phyloP scores from a whole-genome alignment of 2,329 filamentous ascomycete genomes.

The Xenoacremonium recifei region DNA sequence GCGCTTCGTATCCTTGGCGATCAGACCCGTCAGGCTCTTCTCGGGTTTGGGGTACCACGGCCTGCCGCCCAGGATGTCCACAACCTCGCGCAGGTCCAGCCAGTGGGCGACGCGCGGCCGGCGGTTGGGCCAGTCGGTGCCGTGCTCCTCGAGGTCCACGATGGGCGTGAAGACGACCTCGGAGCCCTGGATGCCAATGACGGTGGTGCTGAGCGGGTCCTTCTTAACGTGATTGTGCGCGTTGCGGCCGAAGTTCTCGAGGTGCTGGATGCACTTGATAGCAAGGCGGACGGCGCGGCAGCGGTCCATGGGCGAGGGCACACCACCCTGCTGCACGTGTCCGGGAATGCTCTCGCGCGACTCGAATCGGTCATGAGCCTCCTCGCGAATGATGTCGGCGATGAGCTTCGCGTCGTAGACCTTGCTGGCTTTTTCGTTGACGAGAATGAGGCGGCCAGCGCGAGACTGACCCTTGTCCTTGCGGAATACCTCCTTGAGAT shows the following conservation, averaged over 20 bases:
- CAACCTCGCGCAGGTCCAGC: constrained; percentile 74
- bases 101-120: constrained; percentile 84
- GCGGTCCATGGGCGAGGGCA: constrained; percentile 93
- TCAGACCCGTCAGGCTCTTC: constrained; percentile 47
- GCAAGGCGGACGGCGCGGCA: constrained; percentile 88
- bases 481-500: constrained; percentile 81
- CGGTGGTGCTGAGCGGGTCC: constrained; percentile 70
- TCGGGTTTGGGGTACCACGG: constrained; percentile 52
- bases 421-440: constrained; percentile 89
- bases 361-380: constrained; percentile 89
- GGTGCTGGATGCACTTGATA: constrained; percentile 89
- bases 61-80: constrained; percentile 80
- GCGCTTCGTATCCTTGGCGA: constrained; percentile 61
- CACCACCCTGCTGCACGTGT: constrained; percentile 91
- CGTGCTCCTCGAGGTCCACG: constrained; percentile 73
- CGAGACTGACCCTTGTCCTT: constrained; percentile 84
- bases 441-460: constrained; percentile 90
- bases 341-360: constrained; percentile 87
- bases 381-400: constrained; percentile 91
- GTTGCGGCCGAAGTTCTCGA: constrained; percentile 73
- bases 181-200: constrained; percentile 92
- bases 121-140: constrained; percentile 92
- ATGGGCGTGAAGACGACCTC: constrained; percentile 85
- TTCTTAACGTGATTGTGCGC: constrained; percentile 65
- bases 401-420: constrained; percentile 93